A percentile compares a stretch with the other conserved stretches of the same genome.
Evolutionary conservation across 768 basidiomycete genomes (phyloP).

Genomic region (Russula vinacea): DNA sequence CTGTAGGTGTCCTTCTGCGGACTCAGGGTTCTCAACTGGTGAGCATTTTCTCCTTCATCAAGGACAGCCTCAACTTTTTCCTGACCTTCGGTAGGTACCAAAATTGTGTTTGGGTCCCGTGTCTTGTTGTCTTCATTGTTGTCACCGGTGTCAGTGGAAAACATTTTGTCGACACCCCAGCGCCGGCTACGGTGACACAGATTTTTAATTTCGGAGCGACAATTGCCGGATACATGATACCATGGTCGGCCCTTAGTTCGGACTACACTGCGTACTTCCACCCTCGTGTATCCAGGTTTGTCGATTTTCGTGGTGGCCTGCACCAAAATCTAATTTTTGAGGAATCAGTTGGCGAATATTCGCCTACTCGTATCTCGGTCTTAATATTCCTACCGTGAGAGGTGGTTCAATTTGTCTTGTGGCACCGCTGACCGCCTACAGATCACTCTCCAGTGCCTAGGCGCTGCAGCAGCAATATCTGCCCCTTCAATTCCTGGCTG

Average conservation of each 20-base stretch:
- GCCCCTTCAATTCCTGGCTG: slow-evolving; percentile 55
- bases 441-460: slow-evolving; percentile 52
- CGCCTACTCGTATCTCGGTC: slow-evolving; percentile 60
- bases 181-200: slow-evolving; percentile 51
- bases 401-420: slow-evolving; percentile 13
- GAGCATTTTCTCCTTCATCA: slow-evolving; percentile 5
- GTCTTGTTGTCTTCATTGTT: slow-evolving; percentile 66
- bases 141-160: slow-evolving; percentile 72
- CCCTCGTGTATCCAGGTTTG: slow-evolving; percentile 55
- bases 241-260: slow-evolving; percentile 57
- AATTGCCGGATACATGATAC: slow-evolving; percentile 72
- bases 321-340: not conserved
- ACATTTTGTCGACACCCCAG: slow-evolving; percentile 50
- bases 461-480: slow-evolving; percentile 63
- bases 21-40: slow-evolving; percentile 59
- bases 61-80: not conserved
- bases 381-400: slow-evolving; percentile 59
- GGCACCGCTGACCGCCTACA: slow-evolving; percentile 22
- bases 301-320: not conserved
- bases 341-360: slow-evolving; percentile 56
- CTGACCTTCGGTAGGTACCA: slow-evolving; percentile 55
- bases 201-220: slow-evolving; percentile 67
- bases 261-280: slow-evolving; percentile 75
- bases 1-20: slow-evolving; percentile 62
- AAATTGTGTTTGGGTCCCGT: slow-evolving; percentile 70